Conservation (phyloP, 2,329 filamentous ascomycete genomes). For the Trichoderma harzianum region DNA sequence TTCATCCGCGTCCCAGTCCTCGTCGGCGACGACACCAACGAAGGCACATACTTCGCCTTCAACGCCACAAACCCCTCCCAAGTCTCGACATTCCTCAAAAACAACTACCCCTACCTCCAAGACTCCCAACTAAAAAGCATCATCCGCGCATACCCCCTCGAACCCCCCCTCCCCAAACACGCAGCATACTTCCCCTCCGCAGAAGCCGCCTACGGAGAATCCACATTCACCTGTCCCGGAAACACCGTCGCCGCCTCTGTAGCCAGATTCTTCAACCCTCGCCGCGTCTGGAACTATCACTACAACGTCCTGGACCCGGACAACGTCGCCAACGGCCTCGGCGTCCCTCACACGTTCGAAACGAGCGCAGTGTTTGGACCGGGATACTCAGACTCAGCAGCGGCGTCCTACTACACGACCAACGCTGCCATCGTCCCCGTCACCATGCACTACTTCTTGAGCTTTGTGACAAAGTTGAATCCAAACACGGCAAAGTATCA, state of each 20-base stretch:
- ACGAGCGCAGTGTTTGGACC: slow-evolving; percentile 49
- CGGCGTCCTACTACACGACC: slow-evolving; percentile 41
- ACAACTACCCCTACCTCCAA: slow-evolving; percentile 47
- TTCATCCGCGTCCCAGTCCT: slow-evolving; percentile 46
- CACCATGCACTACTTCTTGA: slow-evolving; percentile 49
- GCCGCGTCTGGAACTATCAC: slow-evolving; percentile 44
- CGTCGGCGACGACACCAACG: slow-evolving; percentile 44
- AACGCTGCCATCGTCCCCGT: slow-evolving; percentile 45
- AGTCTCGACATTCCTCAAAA: slow-evolving; percentile 39
- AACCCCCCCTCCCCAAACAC: slow-evolving; percentile 36
- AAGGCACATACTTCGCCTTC: slow-evolving; percentile 45
- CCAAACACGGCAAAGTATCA: slow-evolving; percentile 38
- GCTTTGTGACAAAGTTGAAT: slow-evolving; percentile 45
- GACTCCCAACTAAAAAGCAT: slow-evolving; percentile 35
- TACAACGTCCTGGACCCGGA: slow-evolving; percentile 46
- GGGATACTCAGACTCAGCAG: slow-evolving; percentile 23
- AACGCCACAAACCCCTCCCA: slow-evolving; percentile 36
- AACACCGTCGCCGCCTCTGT: slow-evolving; percentile 24
- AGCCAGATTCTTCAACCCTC: slow-evolving; percentile 11
- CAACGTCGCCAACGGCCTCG: slow-evolving; percentile 37
- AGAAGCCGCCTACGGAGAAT: slow-evolving; percentile 43
- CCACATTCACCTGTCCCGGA: slow-evolving; percentile 44
- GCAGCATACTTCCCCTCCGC: slow-evolving; percentile 43
- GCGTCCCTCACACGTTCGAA: slow-evolving; percentile 49
- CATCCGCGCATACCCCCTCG: slow-evolving; percentile 38